Evolutionary conservation across 805 yeast genomes (phyloP).

Genomic region (Dipodascus albidus): DNA sequence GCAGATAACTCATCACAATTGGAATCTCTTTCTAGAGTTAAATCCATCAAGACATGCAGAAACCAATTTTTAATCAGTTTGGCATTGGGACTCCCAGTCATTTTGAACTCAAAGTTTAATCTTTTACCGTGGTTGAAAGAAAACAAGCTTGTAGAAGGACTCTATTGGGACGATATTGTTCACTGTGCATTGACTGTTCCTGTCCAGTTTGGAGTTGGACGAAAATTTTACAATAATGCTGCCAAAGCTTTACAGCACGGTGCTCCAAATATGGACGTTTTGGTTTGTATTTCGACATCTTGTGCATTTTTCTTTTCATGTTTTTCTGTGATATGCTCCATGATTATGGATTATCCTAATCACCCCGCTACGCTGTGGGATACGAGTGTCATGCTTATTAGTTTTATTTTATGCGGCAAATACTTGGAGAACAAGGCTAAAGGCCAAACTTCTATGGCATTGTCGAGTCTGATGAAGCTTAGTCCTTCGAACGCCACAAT

Average conservation of each 20-base stretch:
- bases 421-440: slow-evolving; percentile 86
- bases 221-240: slow-evolving; percentile 53
- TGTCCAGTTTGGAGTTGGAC: slow-evolving; percentile 59
- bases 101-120: slow-evolving; percentile 33
- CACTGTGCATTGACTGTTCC: slow-evolving; percentile 47
- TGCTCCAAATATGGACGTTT: slow-evolving; percentile 84
- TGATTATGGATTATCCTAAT: slow-evolving; percentile 16
- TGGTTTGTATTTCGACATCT: slow-evolving; percentile 72
- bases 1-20: slow-evolving; percentile 60
- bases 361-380: slow-evolving; percentile 74
- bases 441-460: slow-evolving; percentile 84
- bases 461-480: slow-evolving; percentile 67
- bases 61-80: slow-evolving; percentile 40
- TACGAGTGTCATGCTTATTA: slow-evolving; percentile 72
- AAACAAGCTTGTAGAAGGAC: slow-evolving; percentile 41
- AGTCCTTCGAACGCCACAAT: slow-evolving; percentile 71
- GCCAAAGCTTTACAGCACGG: slow-evolving; percentile 53
- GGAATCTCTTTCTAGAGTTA: slow-evolving; percentile 50
- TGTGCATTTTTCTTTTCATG: slow-evolving; percentile 70
- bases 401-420: slow-evolving; percentile 82
- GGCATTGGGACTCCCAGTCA: slow-evolving; percentile 50
- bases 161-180: slow-evolving; percentile 51
- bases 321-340: slow-evolving; percentile 39
- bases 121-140: slow-evolving; percentile 17
- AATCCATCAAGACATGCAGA: slow-evolving; percentile 68